A percentile compares a stretch with the other conserved stretches of the same genome.
phyloP scores from a whole-genome alignment of 139 green algal genomes.

The Diplosphaera chodatii region DNA sequence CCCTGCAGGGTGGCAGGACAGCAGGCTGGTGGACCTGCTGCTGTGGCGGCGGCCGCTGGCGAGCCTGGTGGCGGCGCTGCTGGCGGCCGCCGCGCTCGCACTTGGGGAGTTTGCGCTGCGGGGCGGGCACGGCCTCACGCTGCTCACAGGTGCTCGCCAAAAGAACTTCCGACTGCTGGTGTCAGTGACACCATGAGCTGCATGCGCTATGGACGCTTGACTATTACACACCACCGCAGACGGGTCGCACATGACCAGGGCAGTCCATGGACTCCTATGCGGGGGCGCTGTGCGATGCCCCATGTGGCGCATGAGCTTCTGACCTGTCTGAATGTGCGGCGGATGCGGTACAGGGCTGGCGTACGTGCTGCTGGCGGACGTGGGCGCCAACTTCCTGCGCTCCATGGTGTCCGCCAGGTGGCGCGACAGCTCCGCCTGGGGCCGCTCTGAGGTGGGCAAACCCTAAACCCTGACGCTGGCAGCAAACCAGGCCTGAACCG shows the following conservation, averaged over 20 bases:
- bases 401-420: conserved; percentile 11
- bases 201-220: too few species aligned
- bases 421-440: conserved; percentile 2
- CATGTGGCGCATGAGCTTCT: too few species aligned
- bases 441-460: too few species aligned
- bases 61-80: not conserved
- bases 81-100: not conserved
- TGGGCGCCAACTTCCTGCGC: conserved; percentile 27
- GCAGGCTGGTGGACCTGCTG: not conserved
- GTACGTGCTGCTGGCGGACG: conserved; percentile 15
- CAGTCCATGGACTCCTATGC: too few species aligned
- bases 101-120: not conserved
- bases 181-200: too few species aligned
- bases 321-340: too few species aligned
- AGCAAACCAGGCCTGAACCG: too few species aligned
- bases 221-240: too few species aligned
- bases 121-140: not conserved
- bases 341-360: conserved; percentile 7
- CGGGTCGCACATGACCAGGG: too few species aligned
- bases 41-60: not conserved
- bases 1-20: not conserved
- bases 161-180: too few species aligned
- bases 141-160: not conserved
- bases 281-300: too few species aligned
- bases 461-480: too few species aligned